Percentiles rank a stretch among this genome's conserved stretches.
phyloP scores from a whole-genome alignment of 371 early-diverging fungal species.

The Thermomucor indicae-seudaticae region DNA sequence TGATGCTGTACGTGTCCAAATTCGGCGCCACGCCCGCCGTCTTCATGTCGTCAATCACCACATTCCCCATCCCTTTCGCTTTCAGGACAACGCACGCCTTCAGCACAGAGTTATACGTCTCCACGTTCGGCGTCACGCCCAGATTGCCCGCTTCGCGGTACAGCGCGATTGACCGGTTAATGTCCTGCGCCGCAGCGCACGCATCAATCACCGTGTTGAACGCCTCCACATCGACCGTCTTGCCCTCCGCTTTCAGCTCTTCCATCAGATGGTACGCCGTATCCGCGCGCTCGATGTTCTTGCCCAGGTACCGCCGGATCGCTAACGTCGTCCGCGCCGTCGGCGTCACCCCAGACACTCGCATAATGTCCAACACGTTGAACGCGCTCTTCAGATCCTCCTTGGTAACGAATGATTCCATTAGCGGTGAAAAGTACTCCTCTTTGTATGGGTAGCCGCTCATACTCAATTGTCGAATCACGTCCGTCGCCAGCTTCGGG shows the following conservation, averaged over 20 bases:
- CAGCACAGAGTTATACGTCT: constrained; percentile 63
- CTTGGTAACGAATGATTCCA: constrained; percentile 60
- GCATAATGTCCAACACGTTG: constrained; percentile 64
- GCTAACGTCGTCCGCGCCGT: constrained; percentile 37
- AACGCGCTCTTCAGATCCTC: constrained; percentile 60
- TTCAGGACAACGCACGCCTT: constrained; percentile 49
- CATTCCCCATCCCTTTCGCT: constrained; percentile 54
- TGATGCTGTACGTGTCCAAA: constrained; percentile 50
- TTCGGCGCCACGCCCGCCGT: constrained; percentile 51
- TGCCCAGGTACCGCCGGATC: constrained; percentile 18
- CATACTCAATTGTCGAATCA: constrained; percentile 53
- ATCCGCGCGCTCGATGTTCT: constrained; percentile 35
- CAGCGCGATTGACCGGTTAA: constrained; percentile 51
- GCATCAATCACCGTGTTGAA: constrained; percentile 63
- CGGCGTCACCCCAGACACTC: constrained; percentile 46
- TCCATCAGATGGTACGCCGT: constrained; percentile 50
- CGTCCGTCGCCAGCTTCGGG: constrained; percentile 51
- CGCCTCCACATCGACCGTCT: constrained; percentile 51
- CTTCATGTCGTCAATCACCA: constrained; percentile 55
- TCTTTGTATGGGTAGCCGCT: constrained; percentile 56
- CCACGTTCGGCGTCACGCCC: constrained; percentile 46
- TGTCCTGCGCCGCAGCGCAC: constrained; percentile 44
- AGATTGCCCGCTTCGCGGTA: constrained; percentile 49
- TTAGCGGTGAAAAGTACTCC: constrained; percentile 65
- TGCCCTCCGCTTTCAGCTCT: constrained; percentile 44